These are phyloP conservation scores for Linnemannia schmuckeri DNA, from an alignment of 192 early-diverging fungal species.

Conservation along the genomic window DNA sequence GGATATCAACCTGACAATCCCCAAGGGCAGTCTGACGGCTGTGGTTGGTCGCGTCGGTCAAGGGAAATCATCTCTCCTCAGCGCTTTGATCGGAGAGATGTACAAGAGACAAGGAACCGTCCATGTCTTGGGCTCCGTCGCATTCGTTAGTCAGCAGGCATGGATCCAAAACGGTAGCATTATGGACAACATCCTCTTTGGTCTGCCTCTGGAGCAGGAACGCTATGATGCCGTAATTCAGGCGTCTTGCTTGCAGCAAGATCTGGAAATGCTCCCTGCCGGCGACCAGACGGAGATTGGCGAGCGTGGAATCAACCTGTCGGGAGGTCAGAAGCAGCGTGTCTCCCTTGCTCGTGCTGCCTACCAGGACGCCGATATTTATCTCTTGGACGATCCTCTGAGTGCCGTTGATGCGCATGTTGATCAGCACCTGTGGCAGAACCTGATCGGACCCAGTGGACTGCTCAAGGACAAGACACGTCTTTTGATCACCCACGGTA, in stretches of 20 bases:
- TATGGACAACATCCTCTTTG: constrained; percentile 86
- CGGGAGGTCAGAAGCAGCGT: constrained; percentile 88
- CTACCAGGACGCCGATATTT: constrained; percentile 82
- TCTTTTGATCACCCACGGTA: constrained; percentile 84
- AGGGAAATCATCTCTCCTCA: constrained; percentile 81
- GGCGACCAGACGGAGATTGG: constrained; percentile 59
- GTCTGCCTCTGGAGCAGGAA: constrained; percentile 66
- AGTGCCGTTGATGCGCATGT: constrained; percentile 73
- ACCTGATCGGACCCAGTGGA: constrained; percentile 79
- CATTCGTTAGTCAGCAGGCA: constrained; percentile 54
- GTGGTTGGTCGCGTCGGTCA: constrained; percentile 54
- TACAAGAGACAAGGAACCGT: constrained; percentile 66
- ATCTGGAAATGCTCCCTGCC: constrained; percentile 25
- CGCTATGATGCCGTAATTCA: constrained; percentile 62
- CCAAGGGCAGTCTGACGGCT: not conserved
- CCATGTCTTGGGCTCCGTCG: constrained; percentile 63
- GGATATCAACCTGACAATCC: constrained; percentile 56
- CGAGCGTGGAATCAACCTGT: constrained; percentile 64
- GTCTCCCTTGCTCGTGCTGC: constrained; percentile 84
- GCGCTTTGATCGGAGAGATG: constrained; percentile 86
- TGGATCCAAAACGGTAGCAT: constrained; percentile 44
- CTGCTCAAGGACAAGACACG: constrained; percentile 81
- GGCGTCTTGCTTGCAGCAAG: constrained; percentile 12
- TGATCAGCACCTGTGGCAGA: constrained; percentile 29
- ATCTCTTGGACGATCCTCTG: constrained; percentile 89